Evolutionary conservation across 805 yeast species (phyloP), one percentile per base, ranked within the genome.

Genomic region (Suhomyces vadensis): DNA sequence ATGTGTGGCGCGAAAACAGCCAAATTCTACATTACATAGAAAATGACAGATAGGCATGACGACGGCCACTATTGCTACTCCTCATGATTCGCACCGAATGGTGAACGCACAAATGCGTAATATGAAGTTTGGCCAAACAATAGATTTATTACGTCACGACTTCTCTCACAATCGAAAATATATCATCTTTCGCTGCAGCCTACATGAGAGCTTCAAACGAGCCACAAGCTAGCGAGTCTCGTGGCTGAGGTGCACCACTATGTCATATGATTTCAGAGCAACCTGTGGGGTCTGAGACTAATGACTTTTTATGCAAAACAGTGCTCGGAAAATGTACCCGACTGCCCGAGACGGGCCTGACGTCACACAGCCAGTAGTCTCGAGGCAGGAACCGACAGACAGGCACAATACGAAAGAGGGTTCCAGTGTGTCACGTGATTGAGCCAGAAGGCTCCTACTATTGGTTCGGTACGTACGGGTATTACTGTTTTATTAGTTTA

Each of bases 401-500:
- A n/a, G n/a, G n/a, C n/a, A n/a, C n/a, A n/a, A n/a, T n/a, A n/a
- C n/a, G n/a, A n/a, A n/a, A n/a, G n/a, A n/a, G n/a, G n/a, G n/a
- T n/a, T n/a, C n/a, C n/a, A n/a, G n/a, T n/a, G n/a, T n/a, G n/a
- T n/a, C n/a, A n/a, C n/a, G n/a, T n/a, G n/a, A 33, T 6, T 19
- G 20, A n/a, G 9, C 27, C 10, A 25, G 11, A 25, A 25, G 27
- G 9, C 11, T 11, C 24, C 11, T 37, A 19, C 14, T 52, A 56
- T 35, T 48, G 53, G 6, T 29, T 29, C 16, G 20, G 11, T 23
- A 14, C 33, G 33, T 11, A 20, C n/a, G n/a, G n/a, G n/a, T n/a
- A n/a, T n/a, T n/a, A n/a, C n/a, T n/a, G n/a, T n/a, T 24, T 10
- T 24, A 24, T 24, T 33, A 16, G 13, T 11, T 51, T 46, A 72